phyloP scores from a whole-genome alignment of 106 monocot genomes.

The Dioscorea dumetorum region DNA sequence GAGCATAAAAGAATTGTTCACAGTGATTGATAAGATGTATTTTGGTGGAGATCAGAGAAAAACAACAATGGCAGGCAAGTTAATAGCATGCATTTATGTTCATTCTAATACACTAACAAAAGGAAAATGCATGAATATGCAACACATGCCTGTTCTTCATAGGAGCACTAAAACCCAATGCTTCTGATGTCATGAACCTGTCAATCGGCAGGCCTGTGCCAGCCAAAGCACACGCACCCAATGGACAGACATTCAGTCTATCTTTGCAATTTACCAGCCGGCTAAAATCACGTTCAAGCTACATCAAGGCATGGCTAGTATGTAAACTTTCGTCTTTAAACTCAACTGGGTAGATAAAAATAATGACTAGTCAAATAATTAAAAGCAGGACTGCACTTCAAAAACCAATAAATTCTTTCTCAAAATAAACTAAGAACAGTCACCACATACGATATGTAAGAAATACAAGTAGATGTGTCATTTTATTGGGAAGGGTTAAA shows the following conservation, averaged over 20 bases:
- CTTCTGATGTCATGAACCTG: slow-evolving; percentile 84
- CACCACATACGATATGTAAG: too few relatives aligned
- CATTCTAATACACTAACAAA: too few relatives aligned
- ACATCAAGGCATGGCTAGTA: slow-evolving; percentile 2
- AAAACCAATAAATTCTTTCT: too few relatives aligned
- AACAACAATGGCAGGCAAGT: background rate
- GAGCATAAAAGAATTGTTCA: slow-evolving; percentile 3
- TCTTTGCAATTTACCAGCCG: slow-evolving; percentile 66
- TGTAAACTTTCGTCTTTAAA: background rate
- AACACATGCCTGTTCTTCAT: slow-evolving; percentile 68
- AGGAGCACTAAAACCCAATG: slow-evolving; percentile 84
- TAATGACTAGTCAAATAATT: too few relatives aligned
- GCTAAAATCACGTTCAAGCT: slow-evolving; percentile 90
- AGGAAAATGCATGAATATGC: too few relatives aligned
- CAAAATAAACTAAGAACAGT: too few relatives aligned
- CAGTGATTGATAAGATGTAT: background rate
- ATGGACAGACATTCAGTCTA: slow-evolving; percentile 81
- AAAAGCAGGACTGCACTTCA: too few relatives aligned
- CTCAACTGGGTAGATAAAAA: too few relatives aligned
- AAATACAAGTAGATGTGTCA: too few relatives aligned
- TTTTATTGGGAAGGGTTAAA: too few relatives aligned
- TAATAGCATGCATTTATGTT: too few relatives aligned
- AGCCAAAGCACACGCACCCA: slow-evolving; percentile 98
- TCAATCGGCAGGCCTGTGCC: slow-evolving; percentile 99
- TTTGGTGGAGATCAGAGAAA: background rate